Evolutionary conservation across 1,139 yeast species (phyloP), one percentile per base, ranked within the genome.

Genomic region (Spathaspora sp.): DNA sequence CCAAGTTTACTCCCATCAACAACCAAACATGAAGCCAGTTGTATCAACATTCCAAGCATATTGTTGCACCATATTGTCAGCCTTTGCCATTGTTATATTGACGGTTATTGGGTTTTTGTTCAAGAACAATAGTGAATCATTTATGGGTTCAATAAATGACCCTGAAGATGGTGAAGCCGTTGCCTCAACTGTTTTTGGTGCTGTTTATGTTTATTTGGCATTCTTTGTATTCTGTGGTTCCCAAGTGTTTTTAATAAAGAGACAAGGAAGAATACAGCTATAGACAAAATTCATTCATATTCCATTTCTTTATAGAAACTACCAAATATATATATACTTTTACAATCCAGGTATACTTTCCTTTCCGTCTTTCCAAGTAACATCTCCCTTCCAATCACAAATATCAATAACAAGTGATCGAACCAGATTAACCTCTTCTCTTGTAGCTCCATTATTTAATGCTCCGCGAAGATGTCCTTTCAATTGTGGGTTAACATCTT

Each of bases 121-220:
- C 74, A 75, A 85, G 56, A 74, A 74, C 42, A 89, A 84, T 56
- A 95, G 89, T 64, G 98, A 93, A 68, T 78, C 95, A 17, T 85
- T 93, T 86, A 85, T 90, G 72, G 99, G 99, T 7, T 87, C 96
- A 38, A 82, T 84, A 53, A 84, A 77, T 56, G 97, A 91, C 61
- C 98, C 99, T 20, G 87, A 81, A 55, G 93, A 93, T 62, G 98
- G 98, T 10, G 82, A 82, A 52, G 96, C 95, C 70, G 98, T 91
- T 40, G 97, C 98, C 31, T 80, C 81, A 52, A 93, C 98, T 2
- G 84, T 93, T 16, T 87, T 86, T 66, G 85, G 91, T 41, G 97
- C 98, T 20, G 97, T 91, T 6, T 66, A 86, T 51, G 93, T 93
- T 10, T 93, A 93, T 64, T 68, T 84, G 48, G 77, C 74, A 39